Base-by-base conservation (phyloP, 805 yeast species). In the Saccharomycopsis fibuligera region DNA sequence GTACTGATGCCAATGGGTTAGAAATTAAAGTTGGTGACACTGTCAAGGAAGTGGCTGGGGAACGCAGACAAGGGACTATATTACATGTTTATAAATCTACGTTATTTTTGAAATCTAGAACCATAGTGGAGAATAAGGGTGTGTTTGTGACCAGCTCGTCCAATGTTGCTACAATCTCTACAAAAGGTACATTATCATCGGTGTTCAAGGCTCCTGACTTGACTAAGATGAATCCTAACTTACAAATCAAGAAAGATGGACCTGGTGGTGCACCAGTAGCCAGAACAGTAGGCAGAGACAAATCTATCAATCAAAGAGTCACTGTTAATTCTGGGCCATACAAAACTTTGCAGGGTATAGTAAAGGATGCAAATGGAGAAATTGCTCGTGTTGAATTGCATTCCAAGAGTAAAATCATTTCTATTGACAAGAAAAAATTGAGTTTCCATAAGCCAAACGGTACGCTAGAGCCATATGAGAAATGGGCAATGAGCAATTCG, bases 351-450 rank as follows among this genome's bases (percentile, higher is more conserved):
- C 81, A 83, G 69, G 99, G 99, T 63, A 85, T 87, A 56, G 87
- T 93, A 38, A 84, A 86, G 57, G 98, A 93, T 62, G 88, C 96
- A 8, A 93, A 88, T 58, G 99, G 95, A 54, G 84, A 84, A 12
- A 78, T 76, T 57, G 98, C 97, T 1, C 78, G 97, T 52, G 86
- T 93, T 39, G 99, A 93, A 68, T 74, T 93, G 55, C 98, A 93
- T 65, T 86, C 96, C 24, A 90, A 90, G 57, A 82, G 83, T 61
- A 93, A 91, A 64, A 86, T 85, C 51, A 80, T 90, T 53, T 86
- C 91, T 50, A 86, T 93, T 30, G 83, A 81, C 58, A 90, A 90
- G 61, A 74, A 77, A 30, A 86, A 83, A 60, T 73, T 93, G 59
- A 76, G 87, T 55, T 91, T 88, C 59, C 76, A 75, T 48, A 77